Evolutionary conservation across 345 rosid genomes (phyloP).

Genomic region (Hibiscus tridactylites): DNA sequence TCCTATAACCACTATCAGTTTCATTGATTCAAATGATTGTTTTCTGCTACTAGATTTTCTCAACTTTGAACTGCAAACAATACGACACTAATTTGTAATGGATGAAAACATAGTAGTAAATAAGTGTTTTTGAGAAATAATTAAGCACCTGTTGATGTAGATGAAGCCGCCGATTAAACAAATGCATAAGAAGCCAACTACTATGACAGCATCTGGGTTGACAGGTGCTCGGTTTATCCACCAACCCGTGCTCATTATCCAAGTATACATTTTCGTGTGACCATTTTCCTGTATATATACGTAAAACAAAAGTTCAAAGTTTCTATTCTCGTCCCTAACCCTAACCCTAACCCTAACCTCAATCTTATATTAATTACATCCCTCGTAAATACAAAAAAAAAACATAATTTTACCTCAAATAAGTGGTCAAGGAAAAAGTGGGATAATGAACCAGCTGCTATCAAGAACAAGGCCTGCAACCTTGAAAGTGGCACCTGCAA

Average conservation of each 20-base stretch:
- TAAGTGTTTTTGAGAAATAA: background rate
- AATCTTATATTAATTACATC: too few species aligned
- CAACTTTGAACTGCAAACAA: constrained; percentile 28
- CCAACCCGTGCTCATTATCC: constrained; percentile 31
- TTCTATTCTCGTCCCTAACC: too few species aligned
- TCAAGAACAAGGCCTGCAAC: background rate
- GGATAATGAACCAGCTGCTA: background rate
- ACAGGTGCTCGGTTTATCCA: constrained; percentile 51
- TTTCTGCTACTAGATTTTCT: constrained; percentile 12
- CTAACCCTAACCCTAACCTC: too few species aligned
- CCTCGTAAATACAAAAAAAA: too few species aligned
- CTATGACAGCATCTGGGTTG: constrained; percentile 55
- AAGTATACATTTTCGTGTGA: constrained; percentile 16
- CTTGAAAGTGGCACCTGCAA: background rate
- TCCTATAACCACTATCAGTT: constrained; percentile 27
- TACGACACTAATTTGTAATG: background rate
- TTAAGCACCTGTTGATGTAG: constrained; percentile 44
- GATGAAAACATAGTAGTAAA: background rate
- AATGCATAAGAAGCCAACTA: constrained; percentile 41
- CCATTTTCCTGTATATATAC: constrained; percentile 46
- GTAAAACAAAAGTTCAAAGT: background rate
- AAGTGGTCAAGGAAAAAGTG: background rate
- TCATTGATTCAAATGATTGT: constrained; percentile 27
- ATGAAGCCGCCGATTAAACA: constrained; percentile 46
- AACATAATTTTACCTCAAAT: background rate